Percentiles rank a stretch among this genome's conserved stretches.
Evolutionary conservation across 2,329 filamentous ascomycete species (phyloP).

Genomic region (Pseudonectria buxi): DNA sequence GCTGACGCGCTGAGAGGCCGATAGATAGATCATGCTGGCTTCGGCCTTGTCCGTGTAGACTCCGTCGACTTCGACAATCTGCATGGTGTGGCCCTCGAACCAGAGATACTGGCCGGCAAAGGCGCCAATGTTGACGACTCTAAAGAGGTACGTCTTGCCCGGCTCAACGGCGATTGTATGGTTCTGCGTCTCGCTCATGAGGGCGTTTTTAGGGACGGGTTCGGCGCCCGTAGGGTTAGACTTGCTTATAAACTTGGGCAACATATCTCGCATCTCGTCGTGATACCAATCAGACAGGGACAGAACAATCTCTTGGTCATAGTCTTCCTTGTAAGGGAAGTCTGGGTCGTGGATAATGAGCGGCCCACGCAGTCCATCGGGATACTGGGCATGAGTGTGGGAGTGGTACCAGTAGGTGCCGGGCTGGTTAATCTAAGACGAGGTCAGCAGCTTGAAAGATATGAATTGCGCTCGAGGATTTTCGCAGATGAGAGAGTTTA

Average conservation of each 20-base stretch:
- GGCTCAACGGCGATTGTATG: slow-evolving; percentile 54
- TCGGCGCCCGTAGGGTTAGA: slow-evolving; percentile 52
- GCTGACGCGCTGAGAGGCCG: slow-evolving; percentile 60
- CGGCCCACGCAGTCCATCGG: slow-evolving; percentile 60
- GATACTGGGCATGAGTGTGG: slow-evolving; percentile 60
- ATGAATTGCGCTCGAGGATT: too few species aligned
- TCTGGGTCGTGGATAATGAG: slow-evolving; percentile 58
- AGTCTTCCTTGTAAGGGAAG: slow-evolving; percentile 49
- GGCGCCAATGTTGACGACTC: slow-evolving; percentile 65
- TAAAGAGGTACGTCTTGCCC: slow-evolving; percentile 65
- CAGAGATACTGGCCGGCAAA: slow-evolving; percentile 62
- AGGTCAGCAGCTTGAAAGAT: slow-evolving; percentile 1
- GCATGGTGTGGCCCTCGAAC: slow-evolving; percentile 61
- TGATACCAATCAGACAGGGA: slow-evolving; percentile 70
- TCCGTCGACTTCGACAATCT: slow-evolving; percentile 67
- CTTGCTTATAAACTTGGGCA: slow-evolving; percentile 44
- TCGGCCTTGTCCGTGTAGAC: slow-evolving; percentile 57
- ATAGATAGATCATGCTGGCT: slow-evolving; percentile 58
- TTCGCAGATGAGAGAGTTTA: too few species aligned
- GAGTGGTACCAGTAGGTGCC: slow-evolving; percentile 79
- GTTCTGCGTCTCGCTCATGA: slow-evolving; percentile 66
- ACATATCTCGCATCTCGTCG: slow-evolving; percentile 42
- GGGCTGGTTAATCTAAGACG: slow-evolving; percentile 49
- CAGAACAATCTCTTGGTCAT: slow-evolving; percentile 57
- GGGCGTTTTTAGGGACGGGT: slow-evolving; percentile 59